A percentile compares a stretch with the other conserved stretches of the same genome.
These are phyloP conservation scores for Exophiala mesophila DNA, from an alignment of 2,329 filamentous ascomycete species.

Conservation along the genomic window DNA sequence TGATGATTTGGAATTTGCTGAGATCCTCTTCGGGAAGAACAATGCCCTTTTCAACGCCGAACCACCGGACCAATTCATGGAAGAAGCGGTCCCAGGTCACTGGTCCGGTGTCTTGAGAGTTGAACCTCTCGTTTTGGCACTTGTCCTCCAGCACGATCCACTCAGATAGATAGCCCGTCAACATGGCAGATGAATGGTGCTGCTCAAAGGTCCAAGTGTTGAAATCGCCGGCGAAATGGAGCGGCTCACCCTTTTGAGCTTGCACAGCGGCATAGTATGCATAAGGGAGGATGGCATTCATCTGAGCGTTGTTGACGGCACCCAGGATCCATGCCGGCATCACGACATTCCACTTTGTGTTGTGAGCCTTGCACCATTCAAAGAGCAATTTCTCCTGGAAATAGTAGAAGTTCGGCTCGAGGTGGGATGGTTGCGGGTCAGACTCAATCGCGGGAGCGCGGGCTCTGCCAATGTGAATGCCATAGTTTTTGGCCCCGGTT, in stretches of 20 bases:
- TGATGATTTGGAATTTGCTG: constrained; percentile 14
- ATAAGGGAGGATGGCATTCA: constrained; percentile 47
- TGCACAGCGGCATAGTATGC: constrained; percentile 49
- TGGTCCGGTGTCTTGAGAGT: constrained; percentile 42
- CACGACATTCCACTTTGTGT: constrained; percentile 43
- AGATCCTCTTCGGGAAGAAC: constrained; percentile 28
- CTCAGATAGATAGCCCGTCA: constrained; percentile 48
- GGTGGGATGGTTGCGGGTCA: constrained; percentile 38
- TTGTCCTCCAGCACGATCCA: constrained; percentile 45
- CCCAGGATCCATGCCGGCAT: constrained; percentile 48
- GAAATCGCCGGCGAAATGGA: constrained; percentile 44
- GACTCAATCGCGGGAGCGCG: constrained; percentile 43
- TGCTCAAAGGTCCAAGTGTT: constrained; percentile 41
- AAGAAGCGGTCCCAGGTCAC: constrained; percentile 48
- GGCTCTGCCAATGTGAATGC: constrained; percentile 44
- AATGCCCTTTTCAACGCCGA: constrained; percentile 35
- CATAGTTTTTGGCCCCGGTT: constrained; percentile 52
- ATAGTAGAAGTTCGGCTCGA: constrained; percentile 54
- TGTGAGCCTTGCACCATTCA: constrained; percentile 38
- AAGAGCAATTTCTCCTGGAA: constrained; percentile 48
- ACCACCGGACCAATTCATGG: constrained; percentile 44
- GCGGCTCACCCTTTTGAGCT: constrained; percentile 36
- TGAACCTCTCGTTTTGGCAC: constrained; percentile 46
- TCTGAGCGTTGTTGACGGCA: constrained; percentile 29
- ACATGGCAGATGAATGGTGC: constrained; percentile 40